phyloP scores from a whole-genome alignment of 2,329 filamentous ascomycete genomes.

The Colletotrichum tofieldiae region DNA sequence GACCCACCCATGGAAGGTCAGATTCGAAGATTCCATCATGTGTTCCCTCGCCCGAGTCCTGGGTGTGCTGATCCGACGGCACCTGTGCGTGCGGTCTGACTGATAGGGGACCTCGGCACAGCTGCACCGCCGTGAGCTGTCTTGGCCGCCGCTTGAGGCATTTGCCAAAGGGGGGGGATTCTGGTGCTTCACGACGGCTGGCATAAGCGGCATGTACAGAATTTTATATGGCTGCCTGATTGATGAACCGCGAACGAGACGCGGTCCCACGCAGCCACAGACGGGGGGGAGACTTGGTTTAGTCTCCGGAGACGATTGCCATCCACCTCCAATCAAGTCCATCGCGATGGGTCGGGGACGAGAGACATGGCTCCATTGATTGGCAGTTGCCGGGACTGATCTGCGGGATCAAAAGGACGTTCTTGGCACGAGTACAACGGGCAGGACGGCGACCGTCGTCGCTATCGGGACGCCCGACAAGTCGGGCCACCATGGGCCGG shows the following conservation, averaged over 20 bases:
- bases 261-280: constrained; percentile 17
- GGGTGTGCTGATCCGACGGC: background rate
- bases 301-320: constrained; percentile 10
- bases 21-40: constrained; percentile 25
- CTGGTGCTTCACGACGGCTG: background rate
- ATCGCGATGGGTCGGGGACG: constrained; percentile 7
- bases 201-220: constrained; percentile 1
- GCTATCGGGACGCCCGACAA: constrained; percentile 23
- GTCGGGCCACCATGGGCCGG: constrained; percentile 25
- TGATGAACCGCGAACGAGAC: constrained; percentile 17
- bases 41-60: background rate
- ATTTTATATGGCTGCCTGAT: constrained; percentile 39
- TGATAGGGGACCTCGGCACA: background rate
- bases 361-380: constrained; percentile 7
- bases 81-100: background rate
- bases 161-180: background rate
- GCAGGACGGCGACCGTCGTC: constrained; percentile 1
- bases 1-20: constrained; percentile 35
- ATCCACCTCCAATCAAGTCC: constrained; percentile 12
- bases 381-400: constrained; percentile 26
- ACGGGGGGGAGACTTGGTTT: constrained; percentile 3
- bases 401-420: constrained; percentile 11
- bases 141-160: background rate
- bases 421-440: background rate
- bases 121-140: too few relatives aligned